Percentiles rank a stretch among this genome's conserved stretches.
Conservation (phyloP, 306 rosid species). For the Castanopsis chinensis region DNA sequence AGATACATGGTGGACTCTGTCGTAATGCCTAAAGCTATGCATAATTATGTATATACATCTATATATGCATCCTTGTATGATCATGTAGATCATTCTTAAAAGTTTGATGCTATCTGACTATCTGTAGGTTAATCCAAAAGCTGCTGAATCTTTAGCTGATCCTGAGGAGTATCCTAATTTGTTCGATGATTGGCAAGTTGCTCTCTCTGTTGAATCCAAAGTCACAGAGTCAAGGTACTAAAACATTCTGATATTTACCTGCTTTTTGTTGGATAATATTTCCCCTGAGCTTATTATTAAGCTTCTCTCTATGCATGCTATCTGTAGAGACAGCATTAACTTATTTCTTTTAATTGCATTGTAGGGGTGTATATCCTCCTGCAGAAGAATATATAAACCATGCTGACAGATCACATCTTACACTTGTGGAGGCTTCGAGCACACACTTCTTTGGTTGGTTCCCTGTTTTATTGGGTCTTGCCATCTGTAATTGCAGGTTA, state of each 20-base stretch:
- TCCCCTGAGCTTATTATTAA: not conserved
- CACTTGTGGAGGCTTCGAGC: slow-evolving; percentile 81
- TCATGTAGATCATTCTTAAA: not conserved
- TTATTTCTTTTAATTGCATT: slow-evolving; percentile 20
- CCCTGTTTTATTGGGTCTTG: not conserved
- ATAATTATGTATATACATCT: not conserved
- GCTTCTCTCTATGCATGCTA: not conserved
- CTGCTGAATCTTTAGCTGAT: slow-evolving; percentile 97
- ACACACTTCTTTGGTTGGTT: slow-evolving; percentile 2
- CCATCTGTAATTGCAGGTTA: slow-evolving; percentile 51
- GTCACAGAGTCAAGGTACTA: slow-evolving; percentile 62
- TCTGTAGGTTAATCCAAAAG: slow-evolving; percentile 83
- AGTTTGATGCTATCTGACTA: slow-evolving; percentile 19
- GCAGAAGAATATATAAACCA: slow-evolving; percentile 66
- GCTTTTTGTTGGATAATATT: not conserved
- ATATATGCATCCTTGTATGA: not conserved
- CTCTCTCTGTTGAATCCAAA: slow-evolving; percentile 86
- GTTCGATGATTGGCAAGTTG: slow-evolving; percentile 97
- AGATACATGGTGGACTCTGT: slow-evolving; percentile 1
- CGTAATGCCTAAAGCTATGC: slow-evolving; percentile 3
- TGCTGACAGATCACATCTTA: slow-evolving; percentile 56
- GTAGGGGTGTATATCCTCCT: slow-evolving; percentile 69
- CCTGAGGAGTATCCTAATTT: slow-evolving; percentile 96
- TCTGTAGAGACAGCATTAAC: slow-evolving; percentile 22
- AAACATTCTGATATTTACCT: not conserved